Base-by-base conservation (phyloP, 2,329 filamentous ascomycete species). In the Lizonia empirigonia region DNA sequence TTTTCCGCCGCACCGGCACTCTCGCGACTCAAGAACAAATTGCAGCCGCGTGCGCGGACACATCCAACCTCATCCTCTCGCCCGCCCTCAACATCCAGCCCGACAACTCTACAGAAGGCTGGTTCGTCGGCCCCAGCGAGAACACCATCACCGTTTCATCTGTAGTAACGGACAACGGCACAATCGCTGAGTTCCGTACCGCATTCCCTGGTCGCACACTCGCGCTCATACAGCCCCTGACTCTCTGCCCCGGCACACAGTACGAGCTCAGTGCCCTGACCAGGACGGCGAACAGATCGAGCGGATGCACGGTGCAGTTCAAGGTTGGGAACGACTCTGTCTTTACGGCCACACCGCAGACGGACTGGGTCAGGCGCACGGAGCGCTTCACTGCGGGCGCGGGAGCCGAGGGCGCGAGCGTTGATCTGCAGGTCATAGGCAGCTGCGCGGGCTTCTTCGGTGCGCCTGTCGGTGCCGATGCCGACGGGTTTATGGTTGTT, bases 1-100 rank as follows among this genome's bases (percentile, higher is more conserved):
- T 19, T 40, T 49, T 51, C 44, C 58, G 62, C 32, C 50, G 50
- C 8, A 41, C 59, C 13, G 62, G 58, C 24, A 48, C 53, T 20
- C 55, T 54, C 3, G 66, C 70, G 7, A 63, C 65, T 10, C 55
- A 47, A 7, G 54, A 53, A 0, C 67, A 70, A 37, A 66, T 70
- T 40, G 48, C 53, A 18, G 59, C 60, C 26, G 64, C 66, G 5
- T 72, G 67, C 53, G 55, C 53, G 9, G 47, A 62, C 32, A 40
- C 32, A 4, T 42, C 20, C 7, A 70, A 68, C 53, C 52, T 67
- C 35, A 45, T 71, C 7, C 60, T 59, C 27, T 70, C 71, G 40
- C 53, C 67, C 5, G 54, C 53, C 42, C 68, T 71, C 37, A 53
- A 58, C 23, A 50, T 60, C n/a, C 34, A 38, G 16, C 40, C 39